Conservation (phyloP, 495 filamentous ascomycete species). For the Penicillium egyptiacum region DNA sequence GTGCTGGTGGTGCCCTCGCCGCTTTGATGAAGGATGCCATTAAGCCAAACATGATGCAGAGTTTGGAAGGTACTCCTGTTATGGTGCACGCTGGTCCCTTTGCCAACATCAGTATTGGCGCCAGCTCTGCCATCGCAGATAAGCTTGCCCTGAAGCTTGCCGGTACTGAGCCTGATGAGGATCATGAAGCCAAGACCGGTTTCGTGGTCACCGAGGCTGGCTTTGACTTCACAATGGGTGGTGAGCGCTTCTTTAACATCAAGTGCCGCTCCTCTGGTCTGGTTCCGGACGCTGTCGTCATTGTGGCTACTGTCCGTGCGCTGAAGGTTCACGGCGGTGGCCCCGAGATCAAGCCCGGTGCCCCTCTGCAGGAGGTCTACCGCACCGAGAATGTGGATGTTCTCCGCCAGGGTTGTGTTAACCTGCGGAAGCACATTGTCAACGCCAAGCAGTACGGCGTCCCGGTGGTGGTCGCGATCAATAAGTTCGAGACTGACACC, state of each 20-base stretch:
- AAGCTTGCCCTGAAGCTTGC: slow-evolving; percentile 94
- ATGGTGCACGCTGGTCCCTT: slow-evolving; percentile 97
- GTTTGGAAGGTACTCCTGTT: slow-evolving; percentile 92
- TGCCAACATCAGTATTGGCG: slow-evolving; percentile 96
- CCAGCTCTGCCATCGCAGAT: slow-evolving; percentile 91
- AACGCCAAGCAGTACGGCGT: slow-evolving; percentile 88
- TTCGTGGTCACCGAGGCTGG: slow-evolving; percentile 98
- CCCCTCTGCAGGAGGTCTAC: slow-evolving; percentile 78
- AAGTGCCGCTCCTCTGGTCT: slow-evolving; percentile 96
- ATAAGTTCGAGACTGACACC: slow-evolving; percentile 92
- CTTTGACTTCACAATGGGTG: slow-evolving; percentile 99
- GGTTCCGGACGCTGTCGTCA: slow-evolving; percentile 86
- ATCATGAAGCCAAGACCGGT: slow-evolving; percentile 78
- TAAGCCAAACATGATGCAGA: slow-evolving; percentile 99
- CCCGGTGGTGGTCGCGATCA: slow-evolving; percentile 96
- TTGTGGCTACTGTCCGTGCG: slow-evolving; percentile 93
- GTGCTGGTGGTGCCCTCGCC: slow-evolving; percentile 86
- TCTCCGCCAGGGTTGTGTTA: slow-evolving; percentile 84
- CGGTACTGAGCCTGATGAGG: slow-evolving; percentile 92
- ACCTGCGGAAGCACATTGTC: slow-evolving; percentile 88
- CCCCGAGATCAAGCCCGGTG: slow-evolving; percentile 85
- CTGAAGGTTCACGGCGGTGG: slow-evolving; percentile 97
- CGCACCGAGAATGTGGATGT: slow-evolving; percentile 90
- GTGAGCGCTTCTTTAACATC: slow-evolving; percentile 99
- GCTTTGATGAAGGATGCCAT: slow-evolving; percentile 97